A percentile compares a stretch with the other conserved stretches of the same genome.
Evolutionary conservation across 202 grass and related monocot species (phyloP).

Genomic region (Carex arenaria): DNA sequence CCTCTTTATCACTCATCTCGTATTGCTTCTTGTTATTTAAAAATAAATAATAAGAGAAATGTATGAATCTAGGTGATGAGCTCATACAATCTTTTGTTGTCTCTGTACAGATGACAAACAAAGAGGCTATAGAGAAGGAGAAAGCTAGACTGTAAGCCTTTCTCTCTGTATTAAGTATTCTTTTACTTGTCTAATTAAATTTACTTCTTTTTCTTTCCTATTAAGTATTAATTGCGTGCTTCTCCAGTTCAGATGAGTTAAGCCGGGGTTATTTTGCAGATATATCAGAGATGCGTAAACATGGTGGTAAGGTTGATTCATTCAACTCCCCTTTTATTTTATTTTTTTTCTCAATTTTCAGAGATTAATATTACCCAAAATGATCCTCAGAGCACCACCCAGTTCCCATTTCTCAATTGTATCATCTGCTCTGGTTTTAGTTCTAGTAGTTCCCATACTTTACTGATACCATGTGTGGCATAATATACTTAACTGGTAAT

Average conservation of each 20-base stretch:
- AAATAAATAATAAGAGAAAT: neutral
- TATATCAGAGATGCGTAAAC: slow-evolving; percentile 61
- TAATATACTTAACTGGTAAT: neutral
- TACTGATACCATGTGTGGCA: neutral
- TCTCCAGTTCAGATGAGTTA: slow-evolving; percentile 65
- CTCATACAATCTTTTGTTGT: neutral
- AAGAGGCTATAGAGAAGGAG: slow-evolving; percentile 55
- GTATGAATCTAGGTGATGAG: neutral
- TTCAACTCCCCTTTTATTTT: neutral
- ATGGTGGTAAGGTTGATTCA: slow-evolving; percentile 59
- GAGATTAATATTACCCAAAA: neutral
- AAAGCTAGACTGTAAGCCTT: slow-evolving; percentile 68
- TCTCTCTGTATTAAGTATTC: neutral
- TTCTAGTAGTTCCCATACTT: neutral
- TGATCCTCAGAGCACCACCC: neutral
- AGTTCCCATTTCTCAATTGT: neutral
- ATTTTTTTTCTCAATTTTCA: neutral
- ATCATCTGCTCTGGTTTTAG: neutral
- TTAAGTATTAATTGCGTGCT: slow-evolving; percentile 22
- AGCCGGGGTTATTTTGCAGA: slow-evolving; percentile 65
- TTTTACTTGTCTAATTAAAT: neutral
- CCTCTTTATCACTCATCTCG: neutral
- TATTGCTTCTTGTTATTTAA: neutral
- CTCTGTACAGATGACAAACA: slow-evolving; percentile 31
- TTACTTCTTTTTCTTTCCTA: neutral